Evolutionary conservation across 139 green algal species (phyloP).

Genomic region (Volvox reticuliferus): DNA sequence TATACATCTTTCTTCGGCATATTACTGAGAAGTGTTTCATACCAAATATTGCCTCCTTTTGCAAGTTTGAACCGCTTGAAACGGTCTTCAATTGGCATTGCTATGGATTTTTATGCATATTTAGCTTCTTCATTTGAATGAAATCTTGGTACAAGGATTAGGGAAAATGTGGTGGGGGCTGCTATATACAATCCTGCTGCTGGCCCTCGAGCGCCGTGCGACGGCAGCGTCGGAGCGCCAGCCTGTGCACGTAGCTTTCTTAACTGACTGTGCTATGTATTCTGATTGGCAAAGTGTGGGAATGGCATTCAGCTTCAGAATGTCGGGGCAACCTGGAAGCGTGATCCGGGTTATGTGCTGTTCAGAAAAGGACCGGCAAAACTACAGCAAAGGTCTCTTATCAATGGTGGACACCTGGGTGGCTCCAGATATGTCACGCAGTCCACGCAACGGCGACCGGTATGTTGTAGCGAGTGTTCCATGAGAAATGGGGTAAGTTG

Average conservation of each 20-base stretch:
- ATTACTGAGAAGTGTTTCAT: no score
- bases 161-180: not conserved
- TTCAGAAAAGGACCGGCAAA: conserved; percentile 66
- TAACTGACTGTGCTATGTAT: conserved; percentile 78
- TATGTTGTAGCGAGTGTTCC: conserved; percentile 39
- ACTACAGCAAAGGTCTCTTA: conserved; percentile 57
- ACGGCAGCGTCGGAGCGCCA: not conserved
- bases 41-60: not conserved
- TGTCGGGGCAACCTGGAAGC: conserved; percentile 74
- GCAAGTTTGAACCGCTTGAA: not conserved
- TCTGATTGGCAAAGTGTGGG: conserved; percentile 82
- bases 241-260: conserved; percentile 72
- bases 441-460: conserved; percentile 60
- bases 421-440: conserved; percentile 70
- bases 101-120: not conserved
- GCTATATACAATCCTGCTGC: not conserved
- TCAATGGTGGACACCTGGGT: conserved; percentile 75
- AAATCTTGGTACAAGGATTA: not conserved
- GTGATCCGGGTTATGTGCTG: conserved; percentile 87
- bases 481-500: not conserved
- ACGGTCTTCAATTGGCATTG: not conserved
- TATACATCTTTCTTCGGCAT: no score
- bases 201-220: not conserved
- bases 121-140: not conserved
- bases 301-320: conserved; percentile 69